Percentiles rank a stretch among this genome's conserved stretches.
These are phyloP conservation scores for Dendryphion nanum DNA, from an alignment of 2,329 filamentous ascomycete genomes.

Conservation along the genomic window DNA sequence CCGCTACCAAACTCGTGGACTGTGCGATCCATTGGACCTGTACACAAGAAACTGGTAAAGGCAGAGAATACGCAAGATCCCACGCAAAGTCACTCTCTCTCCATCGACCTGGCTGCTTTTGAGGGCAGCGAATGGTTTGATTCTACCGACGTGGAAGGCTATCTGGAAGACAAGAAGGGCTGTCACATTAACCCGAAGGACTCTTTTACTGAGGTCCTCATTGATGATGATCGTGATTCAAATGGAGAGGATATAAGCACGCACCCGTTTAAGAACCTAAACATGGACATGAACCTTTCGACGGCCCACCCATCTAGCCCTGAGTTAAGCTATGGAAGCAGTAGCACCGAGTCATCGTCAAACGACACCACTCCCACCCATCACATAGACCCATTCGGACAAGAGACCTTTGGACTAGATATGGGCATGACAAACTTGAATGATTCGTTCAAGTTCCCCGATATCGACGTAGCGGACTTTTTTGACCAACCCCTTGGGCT, in stretches of 20 bases:
- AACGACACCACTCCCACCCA: constrained; percentile 2
- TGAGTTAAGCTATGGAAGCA: constrained; percentile 4
- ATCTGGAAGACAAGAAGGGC: constrained; percentile 60
- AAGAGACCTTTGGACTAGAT: constrained; percentile 21
- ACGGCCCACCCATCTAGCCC: constrained; percentile 2
- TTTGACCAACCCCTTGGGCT: constrained; percentile 32
- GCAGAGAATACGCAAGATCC: constrained; percentile 23
- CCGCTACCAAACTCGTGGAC: constrained; percentile 32
- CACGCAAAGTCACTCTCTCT: constrained; percentile 45
- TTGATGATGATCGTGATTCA: constrained; percentile 16
- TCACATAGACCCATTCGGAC: constrained; percentile 4
- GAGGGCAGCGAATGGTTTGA: constrained; percentile 79
- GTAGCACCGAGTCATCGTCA: constrained; percentile 1
- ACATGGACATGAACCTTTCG: constrained; percentile 7
- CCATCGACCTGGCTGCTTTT: constrained; percentile 60
- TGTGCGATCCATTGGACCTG: constrained; percentile 31
- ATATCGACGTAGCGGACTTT: constrained; percentile 16
- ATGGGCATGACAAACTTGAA: constrained; percentile 13
- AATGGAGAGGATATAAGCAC: constrained; percentile 1
- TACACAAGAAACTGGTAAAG: constrained; percentile 26
- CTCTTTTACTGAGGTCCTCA: constrained; percentile 58
- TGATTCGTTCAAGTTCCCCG: not conserved
- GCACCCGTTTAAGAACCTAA: constrained; percentile 1
- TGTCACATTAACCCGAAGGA: constrained; percentile 61
- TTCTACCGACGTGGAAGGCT: constrained; percentile 72